Conservation (phyloP, 2,329 filamentous ascomycete species). For the Aphanoascus verrucosus region DNA sequence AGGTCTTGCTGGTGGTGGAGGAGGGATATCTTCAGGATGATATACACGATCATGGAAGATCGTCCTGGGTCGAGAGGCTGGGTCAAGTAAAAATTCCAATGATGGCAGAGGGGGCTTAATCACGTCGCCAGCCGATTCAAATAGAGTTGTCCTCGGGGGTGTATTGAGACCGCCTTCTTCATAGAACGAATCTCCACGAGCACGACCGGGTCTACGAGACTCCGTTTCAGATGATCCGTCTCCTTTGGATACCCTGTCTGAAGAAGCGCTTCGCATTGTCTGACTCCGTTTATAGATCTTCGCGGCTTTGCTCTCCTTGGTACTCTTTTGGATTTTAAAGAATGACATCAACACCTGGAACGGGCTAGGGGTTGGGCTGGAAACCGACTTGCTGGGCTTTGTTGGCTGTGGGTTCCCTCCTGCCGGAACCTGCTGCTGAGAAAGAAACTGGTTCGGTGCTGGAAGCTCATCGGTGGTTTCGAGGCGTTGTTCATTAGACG, state of each 20-base stretch:
- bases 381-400: slow-evolving; percentile 3
- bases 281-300: slow-evolving; percentile 70
- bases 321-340: slow-evolving; percentile 49
- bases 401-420: neutral
- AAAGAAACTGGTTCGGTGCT: slow-evolving; percentile 18
- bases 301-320: slow-evolving; percentile 35
- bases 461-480: slow-evolving; percentile 10
- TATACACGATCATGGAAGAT: slow-evolving; percentile 98
- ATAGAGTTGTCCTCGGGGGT: slow-evolving; percentile 83
- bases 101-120: slow-evolving; percentile 81
- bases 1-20: slow-evolving; percentile 48
- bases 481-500: slow-evolving; percentile 3
- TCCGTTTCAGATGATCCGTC: neutral
- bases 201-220: slow-evolving; percentile 21
- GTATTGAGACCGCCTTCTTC: slow-evolving; percentile 48
- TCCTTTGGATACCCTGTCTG: too few relatives aligned
- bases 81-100: slow-evolving; percentile 71
- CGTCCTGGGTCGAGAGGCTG: slow-evolving; percentile 66
- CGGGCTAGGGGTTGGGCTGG: slow-evolving; percentile 37
- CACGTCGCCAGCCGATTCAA: slow-evolving; percentile 87
- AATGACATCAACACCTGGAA: slow-evolving; percentile 60
- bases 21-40: slow-evolving; percentile 83
- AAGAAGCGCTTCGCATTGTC: slow-evolving; percentile 44
- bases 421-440: neutral
- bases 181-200: slow-evolving; percentile 42